Conservation (phyloP, 495 filamentous ascomycete genomes). For the Niebla homalea region DNA sequence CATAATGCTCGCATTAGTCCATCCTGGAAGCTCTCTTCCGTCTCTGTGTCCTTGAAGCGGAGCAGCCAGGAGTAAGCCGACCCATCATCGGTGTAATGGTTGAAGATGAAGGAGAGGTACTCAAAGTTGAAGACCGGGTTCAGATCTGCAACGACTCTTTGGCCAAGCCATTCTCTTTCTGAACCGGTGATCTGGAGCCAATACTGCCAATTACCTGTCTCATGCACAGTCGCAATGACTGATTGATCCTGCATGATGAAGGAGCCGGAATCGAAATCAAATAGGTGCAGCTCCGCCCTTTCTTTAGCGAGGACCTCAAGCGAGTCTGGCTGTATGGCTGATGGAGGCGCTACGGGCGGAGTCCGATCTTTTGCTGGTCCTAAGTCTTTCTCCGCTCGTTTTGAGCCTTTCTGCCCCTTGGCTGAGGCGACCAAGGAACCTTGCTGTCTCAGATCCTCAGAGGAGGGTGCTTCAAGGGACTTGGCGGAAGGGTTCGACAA, state of each 20-base stretch:
- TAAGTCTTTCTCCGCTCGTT: constrained; percentile 26
- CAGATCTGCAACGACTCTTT: constrained; percentile 72
- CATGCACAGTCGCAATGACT: constrained; percentile 67
- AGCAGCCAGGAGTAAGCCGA: constrained; percentile 93
- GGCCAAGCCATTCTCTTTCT: constrained; percentile 78
- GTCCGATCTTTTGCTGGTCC: constrained; percentile 22
- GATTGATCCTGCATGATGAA: constrained; percentile 70
- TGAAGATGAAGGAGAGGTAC: constrained; percentile 96
- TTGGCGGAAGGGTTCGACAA: constrained; percentile 49
- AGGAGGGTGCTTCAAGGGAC: constrained; percentile 21
- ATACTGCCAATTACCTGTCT: constrained; percentile 86
- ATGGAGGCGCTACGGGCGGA: constrained; percentile 41
- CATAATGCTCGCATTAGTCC: constrained; percentile 90
- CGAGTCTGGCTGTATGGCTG: constrained; percentile 51
- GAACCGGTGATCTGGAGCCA: constrained; percentile 78
- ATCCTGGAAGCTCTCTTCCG: constrained; percentile 79
- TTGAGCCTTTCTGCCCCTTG: constrained; percentile 20
- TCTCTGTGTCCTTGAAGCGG: constrained; percentile 70
- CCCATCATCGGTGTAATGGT: constrained; percentile 79
- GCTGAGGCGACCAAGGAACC: constrained; percentile 32
- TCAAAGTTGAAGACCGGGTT: constrained; percentile 99
- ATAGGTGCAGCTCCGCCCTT: constrained; percentile 76
- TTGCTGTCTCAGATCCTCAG: constrained; percentile 13
- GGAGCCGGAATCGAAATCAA: constrained; percentile 71
- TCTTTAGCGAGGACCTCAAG: constrained; percentile 64